Evolutionary conservation across 129 eudicot genomes (phyloP).

Genomic region (Lactuca saligna): DNA sequence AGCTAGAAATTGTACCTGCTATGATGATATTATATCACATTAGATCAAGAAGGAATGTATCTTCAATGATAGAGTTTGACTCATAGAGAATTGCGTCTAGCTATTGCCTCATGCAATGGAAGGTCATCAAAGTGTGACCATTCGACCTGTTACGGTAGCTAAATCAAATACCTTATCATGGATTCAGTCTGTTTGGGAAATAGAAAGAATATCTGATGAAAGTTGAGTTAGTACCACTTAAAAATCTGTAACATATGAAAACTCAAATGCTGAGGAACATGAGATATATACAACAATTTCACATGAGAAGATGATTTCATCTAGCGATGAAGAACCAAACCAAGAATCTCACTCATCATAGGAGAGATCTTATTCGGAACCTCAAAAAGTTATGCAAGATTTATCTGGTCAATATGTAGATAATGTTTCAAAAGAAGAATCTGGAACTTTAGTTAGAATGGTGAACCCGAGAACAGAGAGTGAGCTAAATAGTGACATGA

Average conservation of each 20-base stretch:
- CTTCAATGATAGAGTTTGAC: too few relatives aligned
- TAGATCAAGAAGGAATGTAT: too few relatives aligned
- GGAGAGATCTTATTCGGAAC: slow-evolving; percentile 36
- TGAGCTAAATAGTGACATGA: slow-evolving; percentile 25
- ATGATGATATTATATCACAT: too few relatives aligned
- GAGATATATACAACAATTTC: slow-evolving; percentile 27
- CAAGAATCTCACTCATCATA: slow-evolving; percentile 36
- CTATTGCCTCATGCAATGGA: too few relatives aligned
- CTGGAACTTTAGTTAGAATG: slow-evolving; percentile 17
- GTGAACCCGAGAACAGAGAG: slow-evolving; percentile 24
- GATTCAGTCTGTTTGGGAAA: too few relatives aligned
- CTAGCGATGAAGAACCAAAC: slow-evolving; percentile 22
- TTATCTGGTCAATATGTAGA: slow-evolving; percentile 23
- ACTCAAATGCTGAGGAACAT: slow-evolving; percentile 26
- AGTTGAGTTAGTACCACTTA: too few relatives aligned
- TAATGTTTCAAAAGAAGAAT: slow-evolving; percentile 41
- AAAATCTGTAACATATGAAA: slow-evolving; percentile 30
- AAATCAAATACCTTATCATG: too few relatives aligned
- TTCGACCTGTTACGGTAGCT: too few relatives aligned
- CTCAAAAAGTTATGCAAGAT: slow-evolving; percentile 33
- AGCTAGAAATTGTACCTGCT: too few relatives aligned
- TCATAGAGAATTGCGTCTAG: too few relatives aligned
- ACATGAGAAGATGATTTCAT: slow-evolving; percentile 25
- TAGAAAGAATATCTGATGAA: too few relatives aligned
- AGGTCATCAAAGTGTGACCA: too few relatives aligned